Conservation (phyloP, 2,329 filamentous ascomycete genomes). For the Cladosporium austrohemisphaericum region DNA sequence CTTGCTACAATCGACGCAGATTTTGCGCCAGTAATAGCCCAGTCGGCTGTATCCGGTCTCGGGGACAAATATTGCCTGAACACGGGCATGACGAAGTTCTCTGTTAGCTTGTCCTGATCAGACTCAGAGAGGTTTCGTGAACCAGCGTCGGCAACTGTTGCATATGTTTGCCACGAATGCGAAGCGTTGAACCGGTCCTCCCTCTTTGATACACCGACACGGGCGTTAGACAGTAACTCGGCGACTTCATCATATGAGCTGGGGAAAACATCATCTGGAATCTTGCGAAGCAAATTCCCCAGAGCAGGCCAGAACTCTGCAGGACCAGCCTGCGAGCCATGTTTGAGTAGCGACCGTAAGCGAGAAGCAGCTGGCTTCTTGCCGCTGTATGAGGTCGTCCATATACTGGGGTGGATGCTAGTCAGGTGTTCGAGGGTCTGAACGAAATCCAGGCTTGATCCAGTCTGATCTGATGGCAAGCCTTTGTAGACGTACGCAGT, state of each 20-base stretch:
- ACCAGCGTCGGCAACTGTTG: slow-evolving; percentile 53
- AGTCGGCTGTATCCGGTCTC: slow-evolving; percentile 43
- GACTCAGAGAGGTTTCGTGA: slow-evolving; percentile 36
- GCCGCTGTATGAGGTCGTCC: slow-evolving; percentile 62
- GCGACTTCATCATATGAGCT: slow-evolving; percentile 51
- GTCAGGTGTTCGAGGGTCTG: slow-evolving; percentile 66
- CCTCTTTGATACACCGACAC: slow-evolving; percentile 65
- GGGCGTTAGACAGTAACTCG: slow-evolving; percentile 63
- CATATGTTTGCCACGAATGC: slow-evolving; percentile 72
- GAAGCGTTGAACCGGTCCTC: slow-evolving; percentile 70
- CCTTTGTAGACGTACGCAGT: slow-evolving; percentile 71
- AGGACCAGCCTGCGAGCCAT: slow-evolving; percentile 76
- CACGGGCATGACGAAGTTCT: slow-evolving; percentile 50
- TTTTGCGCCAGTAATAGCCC: slow-evolving; percentile 49
- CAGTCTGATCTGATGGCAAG: slow-evolving; percentile 66
- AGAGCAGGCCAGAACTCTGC: slow-evolving; percentile 70
- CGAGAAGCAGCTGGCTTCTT: slow-evolving; percentile 56
- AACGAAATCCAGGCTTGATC: slow-evolving; percentile 70
- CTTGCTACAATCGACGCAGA: slow-evolving; percentile 41
- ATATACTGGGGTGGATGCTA: slow-evolving; percentile 61
- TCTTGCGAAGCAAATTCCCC: slow-evolving; percentile 54
- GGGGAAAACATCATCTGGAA: slow-evolving; percentile 58
- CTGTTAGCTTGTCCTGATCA: slow-evolving; percentile 44
- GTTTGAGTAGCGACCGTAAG: slow-evolving; percentile 70
- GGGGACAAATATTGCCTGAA: slow-evolving; percentile 52